phyloP scores from a whole-genome alignment of 2,329 filamentous ascomycete species.

The Myriosclerotinia curreyana region DNA sequence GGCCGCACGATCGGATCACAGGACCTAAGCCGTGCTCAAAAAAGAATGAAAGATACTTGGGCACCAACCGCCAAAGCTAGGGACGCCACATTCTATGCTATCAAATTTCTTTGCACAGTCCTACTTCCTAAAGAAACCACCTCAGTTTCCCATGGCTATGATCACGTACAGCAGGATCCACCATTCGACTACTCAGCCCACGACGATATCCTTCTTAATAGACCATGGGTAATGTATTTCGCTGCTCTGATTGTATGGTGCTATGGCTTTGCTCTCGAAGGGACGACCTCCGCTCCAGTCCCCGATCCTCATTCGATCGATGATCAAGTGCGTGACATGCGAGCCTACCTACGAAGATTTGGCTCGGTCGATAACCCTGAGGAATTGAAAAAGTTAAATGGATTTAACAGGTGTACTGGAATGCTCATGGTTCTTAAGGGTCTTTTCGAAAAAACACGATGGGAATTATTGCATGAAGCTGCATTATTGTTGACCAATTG shows the following conservation, averaged over 20 bases:
- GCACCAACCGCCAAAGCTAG: conserved; percentile 83
- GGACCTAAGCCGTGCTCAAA: conserved; percentile 75
- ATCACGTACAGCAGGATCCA: conserved; percentile 34
- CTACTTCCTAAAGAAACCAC: conserved; percentile 58
- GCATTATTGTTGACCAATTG: conserved; percentile 77
- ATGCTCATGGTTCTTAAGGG: conserved; percentile 78
- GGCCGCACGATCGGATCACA: conserved; percentile 79
- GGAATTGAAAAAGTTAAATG: conserved; percentile 68
- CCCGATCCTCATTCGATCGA: conserved; percentile 50
- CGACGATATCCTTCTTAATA: conserved; percentile 84
- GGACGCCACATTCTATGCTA: conserved; percentile 87
- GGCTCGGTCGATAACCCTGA: conserved; percentile 71
- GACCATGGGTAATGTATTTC: conserved; percentile 95
- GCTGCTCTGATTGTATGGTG: conserved; percentile 90
- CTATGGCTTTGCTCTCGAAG: conserved; percentile 88
- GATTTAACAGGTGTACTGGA: conserved; percentile 79
- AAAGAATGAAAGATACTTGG: conserved; percentile 86
- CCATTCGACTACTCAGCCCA: conserved; percentile 69
- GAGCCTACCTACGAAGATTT: conserved; percentile 69
- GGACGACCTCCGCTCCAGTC: conserved; percentile 56
- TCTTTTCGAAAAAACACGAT: conserved; percentile 77
- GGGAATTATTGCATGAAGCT: conserved; percentile 90
- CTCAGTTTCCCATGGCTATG: conserved; percentile 36
- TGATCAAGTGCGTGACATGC: conserved; percentile 76
- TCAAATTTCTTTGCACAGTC: conserved; percentile 85